Evolutionary conservation across 1,284 basidiomycete species (phyloP), one percentile per base, ranked within the genome.

Genomic region (Ustilago esculenta): DNA sequence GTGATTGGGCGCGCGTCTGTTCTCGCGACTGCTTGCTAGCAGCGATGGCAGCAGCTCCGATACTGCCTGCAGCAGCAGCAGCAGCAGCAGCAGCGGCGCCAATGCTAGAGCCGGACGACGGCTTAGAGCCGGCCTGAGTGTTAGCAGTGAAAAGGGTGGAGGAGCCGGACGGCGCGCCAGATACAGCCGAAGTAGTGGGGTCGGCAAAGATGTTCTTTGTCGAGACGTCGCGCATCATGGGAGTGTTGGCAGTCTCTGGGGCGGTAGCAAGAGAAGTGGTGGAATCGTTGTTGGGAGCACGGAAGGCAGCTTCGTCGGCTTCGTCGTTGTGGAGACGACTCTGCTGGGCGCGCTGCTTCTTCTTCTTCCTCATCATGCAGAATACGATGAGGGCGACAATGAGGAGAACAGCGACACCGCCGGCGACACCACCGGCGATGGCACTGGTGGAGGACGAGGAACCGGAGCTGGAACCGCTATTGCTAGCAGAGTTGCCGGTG

Each of bases 381-480:
- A 73, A 67, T n/a, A 46, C 53, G 23, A 67, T 32, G 6, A 71
- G 48, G 18, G 30, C 67, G 43, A 71, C 1, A 27, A 43, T 32
- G 42, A 32, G 30, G 12, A 73, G 46, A 14, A 46, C 72, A 34
- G 43, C 52, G 11, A 71, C 40, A 52, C 72, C 72, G 29, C 72
- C 72, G 15, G 46, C 72, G 5, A 71, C 67, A 42, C 72, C 72
- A 12, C 72, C 72, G 12, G 67, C 72, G 34, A 73, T 71, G 18
- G 72, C 67, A 37, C 72, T 67, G 21, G 59, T 60, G 29, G 54
- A 64, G 35, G 61, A 70, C 14, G 60, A 64, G 9, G 56, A 56
- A 5, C 56, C 53, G 1, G 67, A 71, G 46, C 56, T 45, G 33
- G 52, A 27, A 20, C 29, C 17, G 33, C 29, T 52, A 42, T 37